Evolutionary conservation across 2,329 filamentous ascomycete species (phyloP), one percentile per base, ranked within the genome.

Genomic region (Pestalotiopsis fici): DNA sequence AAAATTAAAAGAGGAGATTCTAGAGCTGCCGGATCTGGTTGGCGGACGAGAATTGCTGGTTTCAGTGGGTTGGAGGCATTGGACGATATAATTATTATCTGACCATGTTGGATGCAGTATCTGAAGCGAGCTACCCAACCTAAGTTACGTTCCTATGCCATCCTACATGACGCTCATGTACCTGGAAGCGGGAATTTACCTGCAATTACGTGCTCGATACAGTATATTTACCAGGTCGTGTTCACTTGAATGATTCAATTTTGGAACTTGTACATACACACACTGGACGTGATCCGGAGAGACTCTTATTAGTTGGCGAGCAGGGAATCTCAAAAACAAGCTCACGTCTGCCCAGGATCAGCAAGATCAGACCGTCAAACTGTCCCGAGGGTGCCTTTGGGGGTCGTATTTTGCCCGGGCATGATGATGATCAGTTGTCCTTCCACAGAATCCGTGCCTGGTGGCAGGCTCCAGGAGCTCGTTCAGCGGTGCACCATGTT

Each of bases 21-120:
- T 35, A 21, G 43, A 64, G 63, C 54, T 65, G 63, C 63, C 63
- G 63, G 18, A 59, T 65, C 63, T 65, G 63, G 63, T 65, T 65
- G 63, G 63, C 35, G 54, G 63, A 65, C 28, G 63, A 57, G 50
- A 39, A 27, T 23, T 56, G 21, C 47, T 50, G 43, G 63, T 65
- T 65, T 59, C 63, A 65, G 63, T 65, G 63, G 63, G 54, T 21
- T 35, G 25, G 43, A 28, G 61, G 47, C 21, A 35, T 27, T 39
- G 27, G 25, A 12, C 21, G 23, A 57, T 31, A 25, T 50, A 50
- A 50, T n/a, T 50, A 50, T 50, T 50, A 23, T 50, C 21, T 50
- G 43, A 23, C 43, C 43, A 50, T 50, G 43, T 50, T 50, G 43
- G n/a, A 50, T 50, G 43, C 43, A 50, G 43, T 50, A 50, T 50